Evolutionary conservation across 2,329 filamentous ascomycete genomes (phyloP).

Genomic region (Diaporthe sp.): DNA sequence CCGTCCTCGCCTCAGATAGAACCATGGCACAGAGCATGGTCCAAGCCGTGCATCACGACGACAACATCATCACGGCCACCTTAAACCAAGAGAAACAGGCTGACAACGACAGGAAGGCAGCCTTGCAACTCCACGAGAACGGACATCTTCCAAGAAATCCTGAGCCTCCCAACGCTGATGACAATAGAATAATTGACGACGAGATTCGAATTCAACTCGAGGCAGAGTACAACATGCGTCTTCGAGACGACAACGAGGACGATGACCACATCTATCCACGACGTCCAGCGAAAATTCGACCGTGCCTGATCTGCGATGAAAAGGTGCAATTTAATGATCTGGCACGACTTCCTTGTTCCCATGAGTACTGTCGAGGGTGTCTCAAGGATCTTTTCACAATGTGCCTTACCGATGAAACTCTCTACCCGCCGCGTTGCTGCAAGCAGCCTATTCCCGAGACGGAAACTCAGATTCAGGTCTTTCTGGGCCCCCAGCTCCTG

Average conservation of each 20-base stretch:
- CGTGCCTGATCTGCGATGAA: neutral
- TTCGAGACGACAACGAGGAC: neutral
- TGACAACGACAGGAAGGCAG: neutral
- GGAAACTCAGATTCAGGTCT: conserved; percentile 33
- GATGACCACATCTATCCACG: neutral
- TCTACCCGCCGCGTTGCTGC: conserved; percentile 24
- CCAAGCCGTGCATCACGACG: conserved; percentile 18
- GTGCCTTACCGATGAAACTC: conserved; percentile 5
- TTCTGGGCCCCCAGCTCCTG: conserved; percentile 53
- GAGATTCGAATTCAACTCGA: neutral
- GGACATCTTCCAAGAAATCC: neutral
- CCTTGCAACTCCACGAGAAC: neutral
- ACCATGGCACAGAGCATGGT: conserved; percentile 8
- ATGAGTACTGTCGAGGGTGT: conserved; percentile 32
- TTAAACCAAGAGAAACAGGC: neutral
- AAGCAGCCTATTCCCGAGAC: neutral
- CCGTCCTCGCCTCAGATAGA: neutral
- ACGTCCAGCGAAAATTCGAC: neutral
- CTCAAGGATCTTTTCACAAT: neutral
- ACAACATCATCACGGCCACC: neutral
- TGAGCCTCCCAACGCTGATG: neutral
- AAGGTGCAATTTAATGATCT: neutral
- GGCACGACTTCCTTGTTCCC: neutral
- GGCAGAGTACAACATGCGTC: neutral
- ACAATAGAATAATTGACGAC: neutral